phyloP scores from a whole-genome alignment of 768 basidiomycete genomes.

The Xanthoconium purpureum region DNA sequence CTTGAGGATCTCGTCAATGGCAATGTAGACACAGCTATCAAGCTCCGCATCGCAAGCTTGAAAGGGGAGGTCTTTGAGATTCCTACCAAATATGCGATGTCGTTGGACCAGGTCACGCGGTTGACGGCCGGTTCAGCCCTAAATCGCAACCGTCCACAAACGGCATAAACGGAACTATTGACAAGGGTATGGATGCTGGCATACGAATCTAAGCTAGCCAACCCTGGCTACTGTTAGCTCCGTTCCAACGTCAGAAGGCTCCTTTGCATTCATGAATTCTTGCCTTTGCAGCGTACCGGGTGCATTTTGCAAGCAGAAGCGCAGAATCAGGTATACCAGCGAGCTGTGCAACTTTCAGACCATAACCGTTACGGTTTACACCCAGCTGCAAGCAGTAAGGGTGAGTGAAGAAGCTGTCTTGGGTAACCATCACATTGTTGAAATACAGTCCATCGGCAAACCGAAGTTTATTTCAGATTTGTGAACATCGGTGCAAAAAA shows the following conservation, averaged over 20 bases:
- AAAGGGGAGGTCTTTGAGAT: slow-evolving; percentile 66
- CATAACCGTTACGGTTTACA: slow-evolving; percentile 88
- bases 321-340: slow-evolving; percentile 76
- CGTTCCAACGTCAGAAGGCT: slow-evolving; percentile 35
- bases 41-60: slow-evolving; percentile 63
- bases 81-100: slow-evolving; percentile 84
- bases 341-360: slow-evolving; percentile 82
- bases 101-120: slow-evolving; percentile 87
- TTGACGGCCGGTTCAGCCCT: slow-evolving; percentile 83
- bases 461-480: slow-evolving; percentile 55
- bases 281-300: slow-evolving; percentile 39
- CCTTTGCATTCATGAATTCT: slow-evolving; percentile 22
- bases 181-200: not conserved
- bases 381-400: slow-evolving; percentile 78
- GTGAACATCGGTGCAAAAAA: slow-evolving; percentile 91
- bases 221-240: slow-evolving; percentile 17
- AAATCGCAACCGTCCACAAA: slow-evolving; percentile 76
- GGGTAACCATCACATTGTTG: not conserved
- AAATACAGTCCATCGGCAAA: not conserved
- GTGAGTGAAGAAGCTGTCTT: slow-evolving; percentile 82
- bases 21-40: slow-evolving; percentile 41
- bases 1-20: slow-evolving; percentile 60
- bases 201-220: slow-evolving; percentile 1
- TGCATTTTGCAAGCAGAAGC: slow-evolving; percentile 56
- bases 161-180: slow-evolving; percentile 24